Evolutionary conservation across 495 filamentous ascomycete genomes (phyloP).

Genomic region (Lasiosphaeris hirsuta): DNA sequence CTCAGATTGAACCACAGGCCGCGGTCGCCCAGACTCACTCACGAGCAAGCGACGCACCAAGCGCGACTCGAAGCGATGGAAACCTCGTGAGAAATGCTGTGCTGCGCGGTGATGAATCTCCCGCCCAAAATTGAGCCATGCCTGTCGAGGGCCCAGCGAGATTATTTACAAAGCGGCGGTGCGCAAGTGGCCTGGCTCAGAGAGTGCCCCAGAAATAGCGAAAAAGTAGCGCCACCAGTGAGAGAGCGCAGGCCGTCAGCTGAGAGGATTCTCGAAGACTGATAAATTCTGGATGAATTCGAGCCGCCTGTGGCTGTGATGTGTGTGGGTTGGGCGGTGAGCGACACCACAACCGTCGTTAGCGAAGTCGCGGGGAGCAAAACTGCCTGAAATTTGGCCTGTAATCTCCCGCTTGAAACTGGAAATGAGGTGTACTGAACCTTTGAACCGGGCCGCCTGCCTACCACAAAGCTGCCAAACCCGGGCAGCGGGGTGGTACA

Average conservation of each 20-base stretch:
- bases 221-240: constrained; percentile 12
- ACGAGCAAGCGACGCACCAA: too few species aligned
- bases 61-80: neutral
- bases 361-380: neutral
- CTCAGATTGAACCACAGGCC: neutral
- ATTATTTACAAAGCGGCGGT: constrained; percentile 4
- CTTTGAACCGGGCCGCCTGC: neutral
- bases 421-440: constrained; percentile 19
- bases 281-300: constrained; percentile 9
- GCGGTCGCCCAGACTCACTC: too few species aligned
- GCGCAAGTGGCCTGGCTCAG: too few species aligned
- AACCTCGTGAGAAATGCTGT: neutral
- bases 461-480: neutral
- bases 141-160: neutral
- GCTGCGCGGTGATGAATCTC: constrained; percentile 9
- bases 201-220: too few species aligned
- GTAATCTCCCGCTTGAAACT: constrained; percentile 29
- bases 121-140: neutral
- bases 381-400: constrained; percentile 25
- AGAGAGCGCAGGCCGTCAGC: constrained; percentile 3
- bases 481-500: constrained; percentile 1
- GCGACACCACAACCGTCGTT: neutral
- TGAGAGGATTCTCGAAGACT: neutral
- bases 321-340: neutral
- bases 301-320: constrained; percentile 2